Conservation (phyloP, 257 asterid genomes). For the Coffea eugenioides region DNA sequence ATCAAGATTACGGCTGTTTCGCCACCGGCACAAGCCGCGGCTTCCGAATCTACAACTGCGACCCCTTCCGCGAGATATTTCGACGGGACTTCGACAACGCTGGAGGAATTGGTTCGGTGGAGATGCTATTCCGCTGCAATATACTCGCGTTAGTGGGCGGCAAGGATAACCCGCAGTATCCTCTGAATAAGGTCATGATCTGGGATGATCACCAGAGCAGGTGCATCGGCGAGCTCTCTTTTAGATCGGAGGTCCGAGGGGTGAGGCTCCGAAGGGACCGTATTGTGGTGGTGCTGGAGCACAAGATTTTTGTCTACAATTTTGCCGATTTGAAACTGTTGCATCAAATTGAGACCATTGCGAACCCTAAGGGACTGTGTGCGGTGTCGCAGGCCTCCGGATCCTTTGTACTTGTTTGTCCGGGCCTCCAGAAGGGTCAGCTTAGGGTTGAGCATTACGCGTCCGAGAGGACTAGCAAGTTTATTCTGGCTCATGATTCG, state of each 20-base stretch:
- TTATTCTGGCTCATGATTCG: constrained; percentile 80
- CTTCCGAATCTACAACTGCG: constrained; percentile 82
- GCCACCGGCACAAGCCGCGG: constrained; percentile 83
- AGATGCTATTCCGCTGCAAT: constrained; percentile 93
- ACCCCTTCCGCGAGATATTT: constrained; percentile 85
- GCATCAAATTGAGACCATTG: constrained; percentile 89
- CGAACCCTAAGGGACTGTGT: constrained; percentile 94
- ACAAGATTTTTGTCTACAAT: constrained; percentile 85
- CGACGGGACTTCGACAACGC: constrained; percentile 75
- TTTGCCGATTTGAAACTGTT: constrained; percentile 80
- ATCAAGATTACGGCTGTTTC: constrained; percentile 88
- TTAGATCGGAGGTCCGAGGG: constrained; percentile 83
- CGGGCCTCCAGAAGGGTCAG: constrained; percentile 88
- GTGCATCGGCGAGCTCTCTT: constrained; percentile 80
- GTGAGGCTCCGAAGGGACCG: constrained; percentile 72
- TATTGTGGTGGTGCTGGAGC: constrained; percentile 72
- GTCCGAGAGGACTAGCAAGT: constrained; percentile 61
- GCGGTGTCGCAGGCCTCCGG: constrained; percentile 75
- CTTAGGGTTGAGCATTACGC: constrained; percentile 87
- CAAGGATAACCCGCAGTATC: constrained; percentile 77
- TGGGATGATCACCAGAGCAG: constrained; percentile 92
- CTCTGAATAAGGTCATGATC: constrained; percentile 85
- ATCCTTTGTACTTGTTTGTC: constrained; percentile 74
- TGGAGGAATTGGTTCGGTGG: constrained; percentile 82
- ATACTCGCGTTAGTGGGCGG: constrained; percentile 88